Evolutionary conservation across 2,329 filamentous ascomycete species (phyloP).

Genomic region (Ceratocystis eucalypticola): DNA sequence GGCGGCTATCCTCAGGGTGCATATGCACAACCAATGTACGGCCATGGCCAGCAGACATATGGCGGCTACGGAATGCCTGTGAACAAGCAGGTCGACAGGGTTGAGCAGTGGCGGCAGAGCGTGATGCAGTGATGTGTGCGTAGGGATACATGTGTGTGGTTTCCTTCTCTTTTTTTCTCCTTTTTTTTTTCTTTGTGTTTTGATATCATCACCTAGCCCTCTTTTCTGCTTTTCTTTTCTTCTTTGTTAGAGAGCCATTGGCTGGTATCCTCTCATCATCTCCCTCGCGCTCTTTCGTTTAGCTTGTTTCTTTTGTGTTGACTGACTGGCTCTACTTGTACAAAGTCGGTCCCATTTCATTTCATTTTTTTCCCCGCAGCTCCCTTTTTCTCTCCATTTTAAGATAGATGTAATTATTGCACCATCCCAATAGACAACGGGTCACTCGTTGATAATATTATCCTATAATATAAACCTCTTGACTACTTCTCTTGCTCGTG

Average conservation of each 20-base stretch:
- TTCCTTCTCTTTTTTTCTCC: neutral
- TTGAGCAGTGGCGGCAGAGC: slow-evolving; percentile 33
- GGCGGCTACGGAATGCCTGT: slow-evolving; percentile 18
- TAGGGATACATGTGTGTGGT: too few relatives aligned
- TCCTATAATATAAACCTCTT: neutral
- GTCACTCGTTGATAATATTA: neutral
- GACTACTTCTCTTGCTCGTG: too few relatives aligned
- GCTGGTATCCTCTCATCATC: neutral
- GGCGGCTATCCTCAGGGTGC: neutral
- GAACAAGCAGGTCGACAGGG: slow-evolving; percentile 24
- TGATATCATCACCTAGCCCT: neutral
- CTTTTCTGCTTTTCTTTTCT: neutral
- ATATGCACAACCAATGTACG: slow-evolving; percentile 20
- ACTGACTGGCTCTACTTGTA: neutral
- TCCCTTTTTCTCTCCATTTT: neutral
- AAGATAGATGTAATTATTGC: neutral
- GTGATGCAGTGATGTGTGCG: slow-evolving; percentile 23
- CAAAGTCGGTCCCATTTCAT: neutral
- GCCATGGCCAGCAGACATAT: slow-evolving; percentile 11
- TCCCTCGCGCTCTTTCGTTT: neutral
- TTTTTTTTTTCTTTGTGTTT: neutral
- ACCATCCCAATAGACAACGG: neutral
- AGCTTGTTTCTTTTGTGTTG: neutral
- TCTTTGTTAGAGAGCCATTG: neutral
- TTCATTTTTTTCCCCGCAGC: neutral